Base-by-base conservation (phyloP, 768 basidiomycete species). In the Termitomyces sp. region DNA sequence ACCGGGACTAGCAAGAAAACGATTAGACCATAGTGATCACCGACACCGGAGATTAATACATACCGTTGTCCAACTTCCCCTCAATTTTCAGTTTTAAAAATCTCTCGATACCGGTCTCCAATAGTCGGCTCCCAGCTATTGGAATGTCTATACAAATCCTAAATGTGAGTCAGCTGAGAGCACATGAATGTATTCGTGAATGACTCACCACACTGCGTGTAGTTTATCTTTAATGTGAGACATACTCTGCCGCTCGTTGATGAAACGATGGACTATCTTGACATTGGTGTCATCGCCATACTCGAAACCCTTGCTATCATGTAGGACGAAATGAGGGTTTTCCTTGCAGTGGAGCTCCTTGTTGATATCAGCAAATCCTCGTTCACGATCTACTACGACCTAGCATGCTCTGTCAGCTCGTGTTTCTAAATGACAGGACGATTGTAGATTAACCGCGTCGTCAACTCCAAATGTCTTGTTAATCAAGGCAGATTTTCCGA, bases 71-170 rank as follows among this genome's bases (percentile, higher is more conserved):
- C 15, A 63, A 54, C 21, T 60, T 54, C 1, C 44, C 47, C 5
- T 32, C 46, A 2, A 53, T 44, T 17, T 56, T 56, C 10, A 66
- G 54, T 28, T 60, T 55, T 6, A 71, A 53, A 43, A 71, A 61
- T 21, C 60, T 44, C 46, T 70, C 62, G 28, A 32, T 62, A 3
- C 68, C 70, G 2, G 42, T 58, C 51, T 68, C 68, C 24, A 65
- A 46, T 3, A 67, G 54, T 5, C 58, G 65, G 21, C 57, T 63
- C 15, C 60, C 65, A n/a, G 59, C 62, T 22, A 42, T 51, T 1
- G 70, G 70, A 3, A 66, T 65, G 48, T 64, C 58, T 11, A 68
- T 59, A 57, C 70, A 72, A 11, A 69, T 45, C 70, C 70, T 72
- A 24, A 2, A 28, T 11, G 26, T 10, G 10, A 32, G 11, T 42